Base-by-base conservation (phyloP, 2,329 filamentous ascomycete species). In the Claviceps quebecensis region DNA sequence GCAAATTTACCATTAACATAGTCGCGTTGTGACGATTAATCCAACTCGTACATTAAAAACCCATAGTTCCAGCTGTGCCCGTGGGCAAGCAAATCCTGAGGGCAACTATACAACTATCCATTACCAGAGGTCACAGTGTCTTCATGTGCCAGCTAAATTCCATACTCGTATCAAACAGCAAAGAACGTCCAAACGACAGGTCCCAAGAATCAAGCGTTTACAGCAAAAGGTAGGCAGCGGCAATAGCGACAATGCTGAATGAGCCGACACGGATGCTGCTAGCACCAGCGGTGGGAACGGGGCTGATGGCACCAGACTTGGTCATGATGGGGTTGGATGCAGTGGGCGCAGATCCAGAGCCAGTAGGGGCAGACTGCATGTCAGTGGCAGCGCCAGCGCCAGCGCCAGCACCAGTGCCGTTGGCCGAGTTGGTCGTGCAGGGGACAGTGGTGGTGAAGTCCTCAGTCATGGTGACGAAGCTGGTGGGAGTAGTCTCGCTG, bases 141-240 rank as follows among this genome's bases (percentile, higher is more conserved):
- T n/a, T 26, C 52, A 40, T 47, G 13, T 40, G 48, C 39, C 29
- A 47, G 19, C 7, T 45, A 23, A 53, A 47, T 22, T 11, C 9
- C n/a, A 29, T 34, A 37, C 26, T 22, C 47, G 5, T 13, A 47
- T 36, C 14, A 19, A 36, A 19, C 22, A 39, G 19, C 5, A 37
- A 37, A 50, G n/a, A 17, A 17, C 43, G 17, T 19, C 44, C 38
- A 45, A 45, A 14, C 16, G 37, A 45, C 19, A 13, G 9, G n/a
- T 39, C 46, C n/a, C 8, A 34, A 11, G 14, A 13, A 38, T 14
- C 13, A 8, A 5, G 16, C 23, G 60, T 71, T 72, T 69, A 75
- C 63, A 74, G 62, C 59, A 68, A 70, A 48, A 74, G 55, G 55
- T 67, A 55, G 54, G 70, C 70, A 54, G 69, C 61, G 54, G 67